Conservation (phyloP, 768 basidiomycete species). For the Paxillus rubicundulus region DNA sequence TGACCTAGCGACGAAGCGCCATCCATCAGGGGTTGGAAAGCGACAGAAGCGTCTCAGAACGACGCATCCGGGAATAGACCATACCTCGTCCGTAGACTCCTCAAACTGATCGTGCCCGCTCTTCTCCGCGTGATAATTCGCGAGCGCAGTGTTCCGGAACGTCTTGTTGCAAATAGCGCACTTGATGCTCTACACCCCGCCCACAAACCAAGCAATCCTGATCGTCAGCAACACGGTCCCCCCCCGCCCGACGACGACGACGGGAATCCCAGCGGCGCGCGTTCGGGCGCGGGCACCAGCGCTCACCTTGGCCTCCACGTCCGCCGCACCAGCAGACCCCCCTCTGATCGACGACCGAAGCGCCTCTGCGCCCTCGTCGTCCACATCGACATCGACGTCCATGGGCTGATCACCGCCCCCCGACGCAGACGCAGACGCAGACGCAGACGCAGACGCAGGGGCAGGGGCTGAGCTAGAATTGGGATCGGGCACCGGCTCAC, state of each 20-base stretch:
- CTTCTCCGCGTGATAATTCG: constrained; percentile 92
- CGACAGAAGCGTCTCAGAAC: constrained; percentile 2
- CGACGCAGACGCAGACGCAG: constrained; percentile 28
- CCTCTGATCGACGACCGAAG: constrained; percentile 48
- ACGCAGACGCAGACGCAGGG: constrained; percentile 23
- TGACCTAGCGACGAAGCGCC: constrained; percentile 54
- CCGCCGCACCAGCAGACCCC: constrained; percentile 32
- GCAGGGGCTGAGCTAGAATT: constrained; percentile 4
- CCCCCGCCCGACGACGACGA: too few relatives aligned
- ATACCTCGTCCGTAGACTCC: constrained; percentile 90
- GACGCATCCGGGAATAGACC: not conserved
- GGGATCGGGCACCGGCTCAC: constrained; percentile 69
- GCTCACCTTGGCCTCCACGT: constrained; percentile 68
- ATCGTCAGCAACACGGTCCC: not conserved
- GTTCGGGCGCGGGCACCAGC: not conserved
- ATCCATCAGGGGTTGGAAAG: not conserved
- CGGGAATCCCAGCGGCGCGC: not conserved
- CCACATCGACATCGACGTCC: constrained; percentile 56
- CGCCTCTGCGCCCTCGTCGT: constrained; percentile 72
- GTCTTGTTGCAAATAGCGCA: constrained; percentile 82
- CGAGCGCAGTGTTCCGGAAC: constrained; percentile 83
- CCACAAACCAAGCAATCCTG: too few relatives aligned
- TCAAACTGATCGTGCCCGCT: constrained; percentile 95
- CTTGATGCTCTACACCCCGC: constrained; percentile 63
- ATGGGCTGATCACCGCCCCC: constrained; percentile 31